Evolutionary conservation across 768 basidiomycete species (phyloP).

Genomic region (Dentipellis sp.): DNA sequence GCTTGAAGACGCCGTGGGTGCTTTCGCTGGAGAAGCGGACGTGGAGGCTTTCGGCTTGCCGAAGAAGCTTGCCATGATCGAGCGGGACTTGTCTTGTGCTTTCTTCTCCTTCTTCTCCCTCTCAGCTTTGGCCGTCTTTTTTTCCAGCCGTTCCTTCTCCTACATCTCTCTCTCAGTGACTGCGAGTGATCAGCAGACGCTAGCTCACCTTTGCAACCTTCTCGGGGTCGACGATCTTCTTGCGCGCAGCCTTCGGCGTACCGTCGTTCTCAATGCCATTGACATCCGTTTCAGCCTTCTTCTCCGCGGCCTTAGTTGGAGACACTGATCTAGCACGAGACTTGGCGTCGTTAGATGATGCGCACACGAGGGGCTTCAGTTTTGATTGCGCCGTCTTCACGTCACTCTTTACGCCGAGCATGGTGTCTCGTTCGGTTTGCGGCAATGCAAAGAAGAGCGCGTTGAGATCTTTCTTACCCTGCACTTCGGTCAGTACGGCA

Average conservation of each 20-base stretch:
- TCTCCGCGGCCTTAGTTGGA: conserved; percentile 7
- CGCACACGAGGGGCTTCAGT: conserved; percentile 1
- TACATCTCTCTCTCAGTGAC: conserved; percentile 17
- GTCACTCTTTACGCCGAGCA: conserved; percentile 37
- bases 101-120: conserved; percentile 66
- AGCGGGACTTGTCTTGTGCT: conserved; percentile 62
- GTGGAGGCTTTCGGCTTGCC: conserved; percentile 42
- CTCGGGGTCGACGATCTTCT: conserved; percentile 46
- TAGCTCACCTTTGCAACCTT: conserved; percentile 44
- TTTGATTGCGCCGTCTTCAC: conserved; percentile 23
- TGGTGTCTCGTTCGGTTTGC: conserved; percentile 42
- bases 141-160: conserved; percentile 64
- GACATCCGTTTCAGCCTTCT: conserved; percentile 19
- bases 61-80: conserved; percentile 74
- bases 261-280: conserved; percentile 27
- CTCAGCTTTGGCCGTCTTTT: conserved; percentile 58
- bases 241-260: conserved; percentile 28
- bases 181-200: not conserved
- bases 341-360: conserved; percentile 7
- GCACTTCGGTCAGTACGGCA: not conserved
- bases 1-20: conserved; percentile 24
- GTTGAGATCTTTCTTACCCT: conserved; percentile 55
- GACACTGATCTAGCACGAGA: not conserved
- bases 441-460: conserved; percentile 48
- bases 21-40: conserved; percentile 14